Evolutionary conservation across 2,329 filamentous ascomycete genomes (phyloP).

Genomic region (Coleophoma eucalyptorum): DNA sequence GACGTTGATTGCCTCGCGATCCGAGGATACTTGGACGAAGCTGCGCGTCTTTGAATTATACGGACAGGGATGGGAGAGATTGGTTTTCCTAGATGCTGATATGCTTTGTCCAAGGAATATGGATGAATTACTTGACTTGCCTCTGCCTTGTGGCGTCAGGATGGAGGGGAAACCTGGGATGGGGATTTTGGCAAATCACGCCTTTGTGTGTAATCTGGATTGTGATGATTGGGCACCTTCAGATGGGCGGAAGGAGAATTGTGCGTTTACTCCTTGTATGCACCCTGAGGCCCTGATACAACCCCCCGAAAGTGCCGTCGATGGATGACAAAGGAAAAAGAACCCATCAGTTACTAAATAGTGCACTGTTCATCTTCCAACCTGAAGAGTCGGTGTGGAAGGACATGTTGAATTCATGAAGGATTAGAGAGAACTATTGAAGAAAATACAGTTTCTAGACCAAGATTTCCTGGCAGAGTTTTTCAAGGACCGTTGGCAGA

Average conservation of each 20-base stretch:
- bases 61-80: background rate
- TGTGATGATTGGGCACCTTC: background rate
- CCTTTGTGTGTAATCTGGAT: background rate
- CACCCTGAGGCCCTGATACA: slow-evolving; percentile 30
- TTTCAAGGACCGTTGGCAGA: slow-evolving; percentile 48
- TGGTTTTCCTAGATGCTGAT: background rate
- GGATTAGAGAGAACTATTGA: slow-evolving; percentile 29
- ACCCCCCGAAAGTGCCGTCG: slow-evolving; percentile 28
- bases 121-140: background rate
- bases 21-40: slow-evolving; percentile 87
- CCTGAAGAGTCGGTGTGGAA: slow-evolving; percentile 34
- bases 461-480: slow-evolving; percentile 51
- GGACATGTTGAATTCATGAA: slow-evolving; percentile 37
- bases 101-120: background rate
- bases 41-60: slow-evolving; percentile 62
- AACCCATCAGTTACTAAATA: slow-evolving; percentile 45
- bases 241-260: background rate
- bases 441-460: slow-evolving; percentile 49
- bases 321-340: slow-evolving; percentile 16
- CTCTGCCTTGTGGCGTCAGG: background rate
- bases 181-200: background rate
- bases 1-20: slow-evolving; percentile 70
- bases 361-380: slow-evolving; percentile 46
- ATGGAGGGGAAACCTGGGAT: background rate
- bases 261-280: slow-evolving; percentile 19